Evolutionary conservation across 352 stramenopile species (phyloP).

Genomic region (Globisporangium ultimum): DNA sequence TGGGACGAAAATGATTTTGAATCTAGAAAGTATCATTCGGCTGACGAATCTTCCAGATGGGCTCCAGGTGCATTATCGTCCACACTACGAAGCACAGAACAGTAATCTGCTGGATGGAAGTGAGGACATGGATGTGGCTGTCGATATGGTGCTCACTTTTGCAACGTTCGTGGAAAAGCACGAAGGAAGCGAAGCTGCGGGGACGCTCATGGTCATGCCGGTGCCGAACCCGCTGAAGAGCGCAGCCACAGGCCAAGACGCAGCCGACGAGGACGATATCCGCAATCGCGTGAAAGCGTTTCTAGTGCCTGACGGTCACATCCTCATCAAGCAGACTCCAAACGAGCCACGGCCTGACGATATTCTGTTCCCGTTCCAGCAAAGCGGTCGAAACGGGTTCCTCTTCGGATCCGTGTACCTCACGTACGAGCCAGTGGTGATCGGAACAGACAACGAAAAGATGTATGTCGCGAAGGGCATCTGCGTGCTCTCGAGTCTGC

Average conservation of each 20-base stretch:
- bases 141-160: constrained; percentile 71
- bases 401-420: constrained; percentile 76
- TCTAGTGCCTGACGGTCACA: constrained; percentile 57
- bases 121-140: constrained; percentile 25
- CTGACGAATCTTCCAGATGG: constrained; percentile 75
- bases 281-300: constrained; percentile 64
- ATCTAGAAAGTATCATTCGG: constrained; percentile 84
- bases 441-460: constrained; percentile 40
- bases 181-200: constrained; percentile 26
- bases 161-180: constrained; percentile 61
- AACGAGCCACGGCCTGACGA: constrained; percentile 41
- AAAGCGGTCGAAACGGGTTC: constrained; percentile 68
- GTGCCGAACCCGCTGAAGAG: constrained; percentile 32
- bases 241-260: not conserved
- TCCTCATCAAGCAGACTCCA: constrained; percentile 37
- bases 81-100: constrained; percentile 57
- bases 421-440: constrained; percentile 56
- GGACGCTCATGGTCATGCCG: constrained; percentile 56
- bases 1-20: constrained; percentile 49
- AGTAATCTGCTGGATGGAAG: constrained; percentile 20
- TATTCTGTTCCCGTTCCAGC: constrained; percentile 72
- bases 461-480: constrained; percentile 65
- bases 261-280: constrained; percentile 48
- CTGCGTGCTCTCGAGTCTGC: constrained; percentile 60
- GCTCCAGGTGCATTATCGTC: constrained; percentile 79